Evolutionary conservation across 176 grass and related monocot species (phyloP).

Genomic region (Oryza glumipatula): DNA sequence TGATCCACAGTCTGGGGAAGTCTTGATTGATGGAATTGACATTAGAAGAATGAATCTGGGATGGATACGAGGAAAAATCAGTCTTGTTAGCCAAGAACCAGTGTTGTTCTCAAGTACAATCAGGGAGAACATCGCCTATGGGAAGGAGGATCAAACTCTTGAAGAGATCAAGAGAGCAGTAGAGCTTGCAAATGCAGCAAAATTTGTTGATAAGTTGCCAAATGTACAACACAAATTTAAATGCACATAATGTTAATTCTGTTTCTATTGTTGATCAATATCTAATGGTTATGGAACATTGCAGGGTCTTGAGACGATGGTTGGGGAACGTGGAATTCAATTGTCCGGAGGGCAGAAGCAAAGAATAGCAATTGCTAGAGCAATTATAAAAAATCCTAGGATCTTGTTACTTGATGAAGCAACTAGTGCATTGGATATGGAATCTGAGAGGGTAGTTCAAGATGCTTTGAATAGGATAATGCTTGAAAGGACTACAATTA

Average conservation of each 20-base stretch:
- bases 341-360: conserved; percentile 93
- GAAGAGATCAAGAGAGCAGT: conserved; percentile 64
- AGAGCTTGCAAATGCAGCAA: conserved; percentile 81
- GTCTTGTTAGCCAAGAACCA: conserved; percentile 90
- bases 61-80: conserved; percentile 73
- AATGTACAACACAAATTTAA: conserved; percentile 60
- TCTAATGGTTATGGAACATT: conserved; percentile 34
- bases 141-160: conserved; percentile 59
- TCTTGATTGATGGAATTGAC: conserved; percentile 75
- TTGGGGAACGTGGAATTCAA: conserved; percentile 86
- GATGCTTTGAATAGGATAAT: conserved; percentile 81
- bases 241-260: not conserved
- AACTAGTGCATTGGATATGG: conserved; percentile 85
- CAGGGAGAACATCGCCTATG: conserved; percentile 81
- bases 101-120: conserved; percentile 75
- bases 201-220: conserved; percentile 81
- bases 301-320: conserved; percentile 78
- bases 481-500: conserved; percentile 79
- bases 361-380: conserved; percentile 92
- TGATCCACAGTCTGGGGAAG: conserved; percentile 81
- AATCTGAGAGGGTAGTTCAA: conserved; percentile 85
- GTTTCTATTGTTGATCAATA: conserved; percentile 31
- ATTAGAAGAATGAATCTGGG: conserved; percentile 69
- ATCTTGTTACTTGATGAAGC: conserved; percentile 95
- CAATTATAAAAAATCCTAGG: conserved; percentile 79